phyloP scores from a whole-genome alignment of 768 basidiomycete genomes.

The Suillus decipiens region DNA sequence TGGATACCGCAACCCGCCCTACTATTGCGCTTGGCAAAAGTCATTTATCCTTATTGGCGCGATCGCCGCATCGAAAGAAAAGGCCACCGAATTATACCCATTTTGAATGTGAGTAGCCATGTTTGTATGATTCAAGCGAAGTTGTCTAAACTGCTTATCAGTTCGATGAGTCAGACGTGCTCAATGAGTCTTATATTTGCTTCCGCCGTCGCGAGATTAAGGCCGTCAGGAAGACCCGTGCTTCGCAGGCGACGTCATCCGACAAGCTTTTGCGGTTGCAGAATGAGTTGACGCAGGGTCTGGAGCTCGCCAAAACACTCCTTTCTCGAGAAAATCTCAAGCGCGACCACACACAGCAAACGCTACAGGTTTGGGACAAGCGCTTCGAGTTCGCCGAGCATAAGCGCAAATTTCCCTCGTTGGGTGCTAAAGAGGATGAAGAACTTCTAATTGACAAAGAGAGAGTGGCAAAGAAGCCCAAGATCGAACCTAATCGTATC shows the following conservation, averaged over 20 bases:
- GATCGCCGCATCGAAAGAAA: conserved; percentile 76
- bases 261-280: conserved; percentile 87
- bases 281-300: conserved; percentile 67
- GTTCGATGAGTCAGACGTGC: conserved; percentile 89
- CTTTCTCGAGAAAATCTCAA: conserved; percentile 77
- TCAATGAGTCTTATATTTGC: conserved; percentile 94
- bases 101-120: conserved; percentile 69
- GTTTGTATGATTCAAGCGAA: conserved; percentile 10
- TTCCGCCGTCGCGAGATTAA: conserved; percentile 96
- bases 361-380: conserved; percentile 74
- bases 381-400: conserved; percentile 74
- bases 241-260: conserved; percentile 84
- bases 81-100: conserved; percentile 85
- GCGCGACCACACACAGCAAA: conserved; percentile 58
- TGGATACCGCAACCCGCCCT: conserved; percentile 66
- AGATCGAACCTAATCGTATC: conserved; percentile 43
- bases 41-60: conserved; percentile 88
- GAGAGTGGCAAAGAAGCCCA: conserved; percentile 59
- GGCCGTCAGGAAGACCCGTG: conserved; percentile 90
- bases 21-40: conserved; percentile 69
- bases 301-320: conserved; percentile 71
- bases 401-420: conserved; percentile 69
- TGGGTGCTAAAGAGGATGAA: conserved; percentile 69
- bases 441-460: conserved; percentile 76
- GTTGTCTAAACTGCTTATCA: conserved; percentile 25